phyloP scores from a whole-genome alignment of 495 filamentous ascomycete genomes.

The Rhypophila decipiens region DNA sequence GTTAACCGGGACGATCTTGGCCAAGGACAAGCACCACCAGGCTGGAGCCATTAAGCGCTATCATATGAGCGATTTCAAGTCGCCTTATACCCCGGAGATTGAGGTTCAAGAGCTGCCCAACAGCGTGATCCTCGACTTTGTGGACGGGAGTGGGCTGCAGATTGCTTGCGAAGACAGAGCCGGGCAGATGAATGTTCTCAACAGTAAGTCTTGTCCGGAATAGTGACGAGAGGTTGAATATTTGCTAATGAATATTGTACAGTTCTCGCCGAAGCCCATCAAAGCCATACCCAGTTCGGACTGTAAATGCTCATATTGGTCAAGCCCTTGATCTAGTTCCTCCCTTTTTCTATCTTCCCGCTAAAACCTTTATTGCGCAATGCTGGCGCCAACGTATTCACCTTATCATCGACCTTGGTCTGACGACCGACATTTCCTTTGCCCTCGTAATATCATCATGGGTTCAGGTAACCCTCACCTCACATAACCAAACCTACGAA shows the following conservation, averaged over 20 bases:
- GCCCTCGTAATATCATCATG: too few species aligned
- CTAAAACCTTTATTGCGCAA: too few species aligned
- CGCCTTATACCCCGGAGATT: constrained; percentile 74
- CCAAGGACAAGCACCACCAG: constrained; percentile 41
- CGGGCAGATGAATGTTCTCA: constrained; percentile 61
- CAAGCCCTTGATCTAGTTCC: too few species aligned
- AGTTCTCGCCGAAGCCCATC: constrained; percentile 46
- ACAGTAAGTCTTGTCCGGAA: constrained; percentile 52
- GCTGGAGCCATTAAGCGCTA: constrained; percentile 57
- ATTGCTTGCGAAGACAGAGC: constrained; percentile 75
- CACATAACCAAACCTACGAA: too few species aligned
- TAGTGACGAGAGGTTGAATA: too few species aligned
- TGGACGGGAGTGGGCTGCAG: constrained; percentile 77
- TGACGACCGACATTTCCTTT: too few species aligned
- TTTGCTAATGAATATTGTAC: constrained; percentile 11
- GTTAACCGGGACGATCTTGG: constrained; percentile 26
- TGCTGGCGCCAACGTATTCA: too few species aligned
- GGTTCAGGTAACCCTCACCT: too few species aligned
- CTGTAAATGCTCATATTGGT: too few species aligned
- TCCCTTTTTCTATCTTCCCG: too few species aligned
- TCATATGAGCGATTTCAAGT: constrained; percentile 72
- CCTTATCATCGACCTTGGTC: too few species aligned
- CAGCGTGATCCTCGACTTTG: constrained; percentile 76
- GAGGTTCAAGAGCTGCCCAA: constrained; percentile 85
- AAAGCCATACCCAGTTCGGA: constrained; percentile 31